Base-by-base conservation (phyloP, 2,329 filamentous ascomycete genomes). In the Colletotrichum salicis region DNA sequence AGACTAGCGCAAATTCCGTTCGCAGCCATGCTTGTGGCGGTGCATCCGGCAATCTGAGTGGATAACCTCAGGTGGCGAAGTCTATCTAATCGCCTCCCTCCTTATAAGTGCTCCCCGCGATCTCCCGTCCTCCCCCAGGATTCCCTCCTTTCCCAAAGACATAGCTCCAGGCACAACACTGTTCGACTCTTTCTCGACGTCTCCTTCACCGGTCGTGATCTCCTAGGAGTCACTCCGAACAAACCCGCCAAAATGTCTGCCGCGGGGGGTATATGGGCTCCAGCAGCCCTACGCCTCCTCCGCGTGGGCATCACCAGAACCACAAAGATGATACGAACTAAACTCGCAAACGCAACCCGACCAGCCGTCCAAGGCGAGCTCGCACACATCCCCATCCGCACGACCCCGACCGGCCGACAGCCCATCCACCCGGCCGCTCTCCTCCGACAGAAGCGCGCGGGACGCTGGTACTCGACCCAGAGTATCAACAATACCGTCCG, bases 201-300 rank as follows among this genome's bases (percentile, higher is more conserved):
- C 41, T 31, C 59, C 56, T 55, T 15, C 15, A 37, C 22, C 33
- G 65, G 70, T 60, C 45, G 65, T 33, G 65, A 69, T 48, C 62
- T 67, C 65, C 48, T 24, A 68, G 35, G 59, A 60, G 59, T 70
- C 66, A 60, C 65, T 29, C 6, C 22, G n/a, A 22, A 62, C 29
- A 24, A 73, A 74, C 76, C 72, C 70, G 73, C 75, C 80, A 86
- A 75, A 75, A 90, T 90, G 88, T 85, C 85, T 82, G 85, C 87
- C 79, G 80, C 82, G 79, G 87, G 86, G 84, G 87, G 86, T 82
- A 83, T 89, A 80, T 89, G 85, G 88, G 88, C 85, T 77, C 86
- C 87, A 71, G 83, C 84, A 79, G 86, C 87, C 82, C 81, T 89
- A 79, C 86, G 87, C 79, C 81, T 87, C 76, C 82, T 89, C 77